Evolutionary conservation across 2,329 filamentous ascomycete genomes (phyloP).

Genomic region (Colletotrichum brevisporum): DNA sequence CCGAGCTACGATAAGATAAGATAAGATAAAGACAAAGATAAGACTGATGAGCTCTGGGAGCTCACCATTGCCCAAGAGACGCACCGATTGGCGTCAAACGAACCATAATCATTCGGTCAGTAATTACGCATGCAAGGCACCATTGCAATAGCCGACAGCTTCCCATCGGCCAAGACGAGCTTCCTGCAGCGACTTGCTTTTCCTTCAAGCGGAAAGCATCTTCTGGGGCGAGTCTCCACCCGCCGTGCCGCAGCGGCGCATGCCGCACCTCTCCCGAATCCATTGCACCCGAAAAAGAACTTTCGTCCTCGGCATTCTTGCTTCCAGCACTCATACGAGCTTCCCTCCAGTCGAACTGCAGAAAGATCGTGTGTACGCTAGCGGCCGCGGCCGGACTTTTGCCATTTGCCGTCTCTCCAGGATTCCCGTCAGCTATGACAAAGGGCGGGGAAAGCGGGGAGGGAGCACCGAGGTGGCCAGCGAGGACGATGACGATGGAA

Average conservation of each 20-base stretch:
- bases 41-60: background rate
- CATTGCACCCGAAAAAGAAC: background rate
- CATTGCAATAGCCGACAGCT: background rate
- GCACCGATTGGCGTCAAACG: too few relatives aligned
- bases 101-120: background rate
- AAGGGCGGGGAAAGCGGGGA: slow-evolving; percentile 49
- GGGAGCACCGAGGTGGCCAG: background rate
- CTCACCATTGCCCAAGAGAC: too few relatives aligned
- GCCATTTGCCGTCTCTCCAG: slow-evolving; percentile 14
- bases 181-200: slow-evolving; percentile 8
- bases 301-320: background rate
- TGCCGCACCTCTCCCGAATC: background rate
- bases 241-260: slow-evolving; percentile 3
- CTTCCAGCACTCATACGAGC: background rate
- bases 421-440: slow-evolving; percentile 48
- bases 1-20: slow-evolving; percentile 15
- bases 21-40: slow-evolving; percentile 3
- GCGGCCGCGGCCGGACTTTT: background rate
- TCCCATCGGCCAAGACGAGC: background rate
- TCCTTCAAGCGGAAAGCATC: slow-evolving; percentile 6
- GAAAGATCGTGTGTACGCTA: slow-evolving; percentile 1
- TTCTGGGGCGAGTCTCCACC: background rate
- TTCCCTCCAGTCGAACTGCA: too few relatives aligned
- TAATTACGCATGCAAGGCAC: background rate
- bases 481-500: slow-evolving; percentile 23